These are phyloP conservation scores for Clavaria fumosa DNA, from an alignment of 768 basidiomycete genomes.

Conservation along the genomic window DNA sequence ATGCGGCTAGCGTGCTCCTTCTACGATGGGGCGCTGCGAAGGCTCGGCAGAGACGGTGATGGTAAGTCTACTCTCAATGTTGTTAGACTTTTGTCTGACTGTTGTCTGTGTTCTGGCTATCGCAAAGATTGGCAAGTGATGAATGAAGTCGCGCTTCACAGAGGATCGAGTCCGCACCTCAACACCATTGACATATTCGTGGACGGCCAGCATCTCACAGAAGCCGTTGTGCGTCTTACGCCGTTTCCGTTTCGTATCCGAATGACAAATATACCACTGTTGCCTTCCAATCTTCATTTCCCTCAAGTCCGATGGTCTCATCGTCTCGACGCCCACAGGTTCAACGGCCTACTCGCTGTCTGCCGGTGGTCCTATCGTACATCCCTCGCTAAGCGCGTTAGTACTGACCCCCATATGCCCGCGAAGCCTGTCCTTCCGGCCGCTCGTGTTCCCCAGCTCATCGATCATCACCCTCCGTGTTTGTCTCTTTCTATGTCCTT, in stretches of 20 bases:
- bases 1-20: slow-evolving; percentile 84
- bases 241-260: slow-evolving; percentile 3
- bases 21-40: slow-evolving; percentile 41
- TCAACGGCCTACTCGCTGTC: slow-evolving; percentile 95
- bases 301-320: slow-evolving; percentile 91
- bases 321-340: slow-evolving; percentile 90
- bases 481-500: too few species aligned
- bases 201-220: slow-evolving; percentile 88
- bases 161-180: slow-evolving; percentile 81
- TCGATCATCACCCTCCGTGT: slow-evolving; percentile 64
- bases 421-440: slow-evolving; percentile 80
- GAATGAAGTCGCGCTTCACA: slow-evolving; percentile 91
- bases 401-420: slow-evolving; percentile 95
- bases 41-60: slow-evolving; percentile 41
- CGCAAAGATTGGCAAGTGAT: slow-evolving; percentile 85
- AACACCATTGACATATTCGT: slow-evolving; percentile 91
- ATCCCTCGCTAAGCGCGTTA: slow-evolving; percentile 79
- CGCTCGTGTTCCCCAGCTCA: slow-evolving; percentile 77
- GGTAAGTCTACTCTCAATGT: slow-evolving; percentile 35
- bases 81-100: too few species aligned
- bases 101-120: not conserved
- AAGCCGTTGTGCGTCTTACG: slow-evolving; percentile 63
- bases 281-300: too few species aligned
- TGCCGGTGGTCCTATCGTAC: slow-evolving; percentile 91
- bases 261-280: slow-evolving; percentile 8